A percentile compares a stretch with the other conserved stretches of the same genome.
Evolutionary conservation across 768 basidiomycete genomes (phyloP).

Genomic region (Guyanaporus albipodus): DNA sequence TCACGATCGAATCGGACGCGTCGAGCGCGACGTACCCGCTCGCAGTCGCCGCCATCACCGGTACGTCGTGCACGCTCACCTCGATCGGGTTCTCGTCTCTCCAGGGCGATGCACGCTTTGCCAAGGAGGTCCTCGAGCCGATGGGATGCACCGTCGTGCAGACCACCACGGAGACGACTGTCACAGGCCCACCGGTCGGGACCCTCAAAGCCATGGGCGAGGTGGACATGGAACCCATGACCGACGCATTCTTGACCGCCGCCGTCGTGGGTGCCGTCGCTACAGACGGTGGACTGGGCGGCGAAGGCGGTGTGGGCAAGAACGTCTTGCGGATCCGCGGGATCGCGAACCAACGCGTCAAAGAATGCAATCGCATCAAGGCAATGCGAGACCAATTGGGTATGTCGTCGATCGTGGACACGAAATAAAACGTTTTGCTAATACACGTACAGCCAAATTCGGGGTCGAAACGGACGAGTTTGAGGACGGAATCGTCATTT

Average conservation of each 20-base stretch:
- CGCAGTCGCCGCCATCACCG: constrained; percentile 95
- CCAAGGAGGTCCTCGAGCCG: constrained; percentile 84
- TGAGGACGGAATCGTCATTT: constrained; percentile 88
- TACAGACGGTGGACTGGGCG: constrained; percentile 45
- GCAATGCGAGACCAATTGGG: constrained; percentile 97
- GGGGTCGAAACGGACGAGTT: constrained; percentile 90
- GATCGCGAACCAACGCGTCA: constrained; percentile 97
- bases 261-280: constrained; percentile 88
- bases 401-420: constrained; percentile 32
- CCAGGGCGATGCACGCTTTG: constrained; percentile 97
- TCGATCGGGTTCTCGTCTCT: constrained; percentile 89
- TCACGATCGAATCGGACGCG: constrained; percentile 94
- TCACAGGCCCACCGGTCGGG: constrained; percentile 84
- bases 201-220: constrained; percentile 59
- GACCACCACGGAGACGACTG: constrained; percentile 85
- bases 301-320: constrained; percentile 25
- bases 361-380: constrained; percentile 95
- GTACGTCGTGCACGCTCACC: constrained; percentile 89
- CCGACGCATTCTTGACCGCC: constrained; percentile 97
- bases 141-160: constrained; percentile 95
- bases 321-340: constrained; percentile 81
- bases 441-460: constrained; percentile 68
- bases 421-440: neutral
- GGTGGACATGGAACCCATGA: constrained; percentile 99
- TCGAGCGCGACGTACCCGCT: constrained; percentile 96